Evolutionary conservation across 257 asterid species (phyloP).

Genomic region (Solanum infundibuliforme): DNA sequence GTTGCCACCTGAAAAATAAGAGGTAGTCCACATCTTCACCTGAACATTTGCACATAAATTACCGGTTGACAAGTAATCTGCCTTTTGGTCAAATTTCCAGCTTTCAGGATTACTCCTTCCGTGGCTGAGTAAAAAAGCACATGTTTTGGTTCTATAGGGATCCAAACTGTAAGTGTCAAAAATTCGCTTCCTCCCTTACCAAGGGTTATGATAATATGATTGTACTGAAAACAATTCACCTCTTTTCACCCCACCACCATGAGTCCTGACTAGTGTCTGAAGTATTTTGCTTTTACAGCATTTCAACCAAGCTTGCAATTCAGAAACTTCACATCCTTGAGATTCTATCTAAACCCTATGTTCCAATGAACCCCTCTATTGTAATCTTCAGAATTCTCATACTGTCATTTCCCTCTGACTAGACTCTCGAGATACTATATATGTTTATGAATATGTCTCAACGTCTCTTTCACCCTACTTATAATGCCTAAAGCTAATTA

Average conservation of each 20-base stretch:
- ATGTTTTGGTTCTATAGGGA: neutral
- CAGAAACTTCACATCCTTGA: neutral
- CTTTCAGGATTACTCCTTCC: neutral
- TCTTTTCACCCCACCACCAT: neutral
- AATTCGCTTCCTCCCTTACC: neutral
- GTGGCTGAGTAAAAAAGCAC: neutral
- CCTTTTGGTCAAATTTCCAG: neutral
- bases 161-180: neutral
- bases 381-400: neutral
- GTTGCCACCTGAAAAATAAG: neutral
- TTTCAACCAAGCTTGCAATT: neutral
- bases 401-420: neutral
- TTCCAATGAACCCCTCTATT: neutral
- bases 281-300: neutral
- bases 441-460: neutral
- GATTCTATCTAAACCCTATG: neutral
- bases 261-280: neutral
- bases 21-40: neutral
- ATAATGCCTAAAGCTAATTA: neutral
- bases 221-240: neutral
- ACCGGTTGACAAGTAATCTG: neutral
- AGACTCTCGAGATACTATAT: neutral
- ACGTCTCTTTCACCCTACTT: neutral
- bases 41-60: neutral
- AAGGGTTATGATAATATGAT: neutral